phyloP scores from a whole-genome alignment of 108 stramenopile genomes.

The Schizochytrium sp. region DNA sequence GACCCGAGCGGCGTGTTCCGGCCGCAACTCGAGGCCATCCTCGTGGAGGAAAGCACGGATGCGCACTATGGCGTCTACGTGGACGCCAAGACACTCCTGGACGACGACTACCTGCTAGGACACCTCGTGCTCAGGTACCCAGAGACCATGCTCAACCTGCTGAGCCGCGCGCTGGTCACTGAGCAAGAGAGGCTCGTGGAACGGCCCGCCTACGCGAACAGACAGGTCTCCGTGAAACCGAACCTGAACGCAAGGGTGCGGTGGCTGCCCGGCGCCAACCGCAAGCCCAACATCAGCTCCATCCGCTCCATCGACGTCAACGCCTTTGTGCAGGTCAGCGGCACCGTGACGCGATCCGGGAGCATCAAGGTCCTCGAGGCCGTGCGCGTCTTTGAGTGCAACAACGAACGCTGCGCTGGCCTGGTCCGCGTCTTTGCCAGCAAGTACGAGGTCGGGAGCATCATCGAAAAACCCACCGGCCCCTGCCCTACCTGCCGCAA shows the following conservation, averaged over 20 bases:
- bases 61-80: conserved; percentile 15
- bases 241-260: conserved; percentile 76
- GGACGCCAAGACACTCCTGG: conserved; percentile 3
- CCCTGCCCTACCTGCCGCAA: conserved; percentile 54
- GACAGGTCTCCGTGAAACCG: conserved; percentile 13
- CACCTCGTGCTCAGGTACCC: conserved; percentile 2
- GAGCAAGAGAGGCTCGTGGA: not conserved
- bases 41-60: not conserved
- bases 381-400: conserved; percentile 66
- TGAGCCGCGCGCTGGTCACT: not conserved
- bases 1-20: not conserved
- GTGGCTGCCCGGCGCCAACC: conserved; percentile 70
- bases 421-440: conserved; percentile 68
- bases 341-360: conserved; percentile 79
- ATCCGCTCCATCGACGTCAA: conserved; percentile 69
- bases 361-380: conserved; percentile 85
- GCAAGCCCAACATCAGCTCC: conserved; percentile 63
- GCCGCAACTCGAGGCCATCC: not conserved
- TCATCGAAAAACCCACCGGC: conserved; percentile 57
- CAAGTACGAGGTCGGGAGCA: conserved; percentile 73
- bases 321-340: conserved; percentile 76
- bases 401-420: conserved; percentile 54
- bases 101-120: not conserved
- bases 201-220: not conserved
- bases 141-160: not conserved